These are phyloP conservation scores for Pseudocercospora musae DNA, from an alignment of 2,329 filamentous ascomycete genomes.

Conservation along the genomic window DNA sequence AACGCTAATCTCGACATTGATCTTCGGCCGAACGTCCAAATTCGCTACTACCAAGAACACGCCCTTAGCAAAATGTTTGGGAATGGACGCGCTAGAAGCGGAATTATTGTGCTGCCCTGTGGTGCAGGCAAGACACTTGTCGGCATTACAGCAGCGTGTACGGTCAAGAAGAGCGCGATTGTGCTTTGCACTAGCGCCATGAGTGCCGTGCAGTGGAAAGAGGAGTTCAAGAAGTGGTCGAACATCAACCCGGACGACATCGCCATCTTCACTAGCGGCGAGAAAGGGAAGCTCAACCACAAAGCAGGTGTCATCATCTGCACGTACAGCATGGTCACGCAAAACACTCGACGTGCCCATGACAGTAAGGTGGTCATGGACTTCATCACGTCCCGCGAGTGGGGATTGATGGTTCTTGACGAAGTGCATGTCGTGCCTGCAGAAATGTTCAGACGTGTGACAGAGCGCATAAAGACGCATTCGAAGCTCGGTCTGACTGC, in stretches of 20 bases:
- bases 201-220: conserved; percentile 95
- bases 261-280: conserved; percentile 89
- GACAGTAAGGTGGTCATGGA: conserved; percentile 98
- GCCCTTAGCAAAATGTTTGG: conserved; percentile 99
- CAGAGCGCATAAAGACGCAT: conserved; percentile 87
- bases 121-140: conserved; percentile 96
- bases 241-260: conserved; percentile 94
- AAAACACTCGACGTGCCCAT: conserved; percentile 79
- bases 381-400: conserved; percentile 83
- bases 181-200: conserved; percentile 96
- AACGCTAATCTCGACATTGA: conserved; percentile 95
- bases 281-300: conserved; percentile 79
- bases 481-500: conserved; percentile 93
- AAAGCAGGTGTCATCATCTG: conserved; percentile 96
- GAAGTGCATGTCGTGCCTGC: conserved; percentile 98
- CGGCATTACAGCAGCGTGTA: conserved; percentile 96
- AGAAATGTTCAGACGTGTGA: conserved; percentile 93
- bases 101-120: conserved; percentile 94
- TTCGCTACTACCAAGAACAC: conserved; percentile 94
- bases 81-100: conserved; percentile 93
- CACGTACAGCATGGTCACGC: conserved; percentile 98
- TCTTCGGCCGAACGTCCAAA: conserved; percentile 81
- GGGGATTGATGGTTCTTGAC: conserved; percentile 95
- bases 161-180: conserved; percentile 93
- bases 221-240: conserved; percentile 98